Evolutionary conservation across 1,139 yeast species (phyloP).

Genomic region (Citeromyces hawaiiensis): DNA sequence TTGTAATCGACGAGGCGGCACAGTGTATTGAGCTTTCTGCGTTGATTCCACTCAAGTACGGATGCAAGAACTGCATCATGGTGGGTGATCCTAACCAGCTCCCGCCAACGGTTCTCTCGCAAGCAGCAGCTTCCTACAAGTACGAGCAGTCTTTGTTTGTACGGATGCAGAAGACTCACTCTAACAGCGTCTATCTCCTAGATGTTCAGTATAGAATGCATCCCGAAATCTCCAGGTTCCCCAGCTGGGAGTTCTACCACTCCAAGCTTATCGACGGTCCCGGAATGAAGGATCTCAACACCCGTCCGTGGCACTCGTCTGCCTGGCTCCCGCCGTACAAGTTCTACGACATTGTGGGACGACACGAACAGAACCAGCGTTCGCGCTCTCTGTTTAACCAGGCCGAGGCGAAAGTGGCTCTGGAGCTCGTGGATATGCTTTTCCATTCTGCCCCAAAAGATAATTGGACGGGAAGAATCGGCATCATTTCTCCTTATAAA

Average conservation of each 20-base stretch:
- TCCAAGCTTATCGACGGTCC: slow-evolving; percentile 68
- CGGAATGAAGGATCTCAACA: slow-evolving; percentile 42
- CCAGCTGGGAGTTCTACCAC: slow-evolving; percentile 71
- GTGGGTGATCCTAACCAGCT: slow-evolving; percentile 98
- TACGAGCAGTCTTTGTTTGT: slow-evolving; percentile 93
- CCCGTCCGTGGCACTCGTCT: slow-evolving; percentile 61
- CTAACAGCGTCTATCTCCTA: slow-evolving; percentile 53
- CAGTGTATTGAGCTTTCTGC: slow-evolving; percentile 94
- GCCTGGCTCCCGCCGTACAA: slow-evolving; percentile 55
- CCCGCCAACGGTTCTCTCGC: slow-evolving; percentile 96
- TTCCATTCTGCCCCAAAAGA: slow-evolving; percentile 34
- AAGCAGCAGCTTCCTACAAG: slow-evolving; percentile 63
- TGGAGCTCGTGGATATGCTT: slow-evolving; percentile 52
- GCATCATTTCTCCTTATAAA: slow-evolving; percentile 89
- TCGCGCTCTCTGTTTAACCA: slow-evolving; percentile 61
- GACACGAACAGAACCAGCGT: slow-evolving; percentile 47
- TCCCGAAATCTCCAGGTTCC: slow-evolving; percentile 79
- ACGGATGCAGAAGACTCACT: slow-evolving; percentile 68
- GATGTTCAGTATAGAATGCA: slow-evolving; percentile 99
- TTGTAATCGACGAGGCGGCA: slow-evolving; percentile 95
- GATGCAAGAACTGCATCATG: slow-evolving; percentile 86
- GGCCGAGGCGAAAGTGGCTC: slow-evolving; percentile 60
- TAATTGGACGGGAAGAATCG: slow-evolving; percentile 61
- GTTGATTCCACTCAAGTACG: slow-evolving; percentile 85
- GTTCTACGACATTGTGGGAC: slow-evolving; percentile 60